Conservation (phyloP, 352 stramenopile genomes). For the Globisporangium solare region DNA sequence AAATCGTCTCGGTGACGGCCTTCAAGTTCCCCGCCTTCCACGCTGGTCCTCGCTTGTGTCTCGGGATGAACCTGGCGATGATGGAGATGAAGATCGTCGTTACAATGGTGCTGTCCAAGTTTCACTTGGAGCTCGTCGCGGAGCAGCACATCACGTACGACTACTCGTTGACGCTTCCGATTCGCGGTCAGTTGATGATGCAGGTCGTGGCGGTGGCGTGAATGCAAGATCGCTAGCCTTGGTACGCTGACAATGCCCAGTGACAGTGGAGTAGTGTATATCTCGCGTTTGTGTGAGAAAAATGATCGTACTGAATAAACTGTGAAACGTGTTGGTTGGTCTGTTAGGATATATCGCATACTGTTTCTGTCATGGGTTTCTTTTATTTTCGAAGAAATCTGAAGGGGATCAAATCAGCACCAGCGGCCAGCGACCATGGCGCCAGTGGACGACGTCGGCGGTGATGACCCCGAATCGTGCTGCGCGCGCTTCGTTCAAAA, state of each 20-base stretch:
- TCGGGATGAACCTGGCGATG: slow-evolving; percentile 44
- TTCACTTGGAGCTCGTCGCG: slow-evolving; percentile 21
- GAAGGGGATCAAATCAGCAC: too few species aligned
- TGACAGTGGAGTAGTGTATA: too few species aligned
- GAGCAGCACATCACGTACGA: slow-evolving; percentile 27
- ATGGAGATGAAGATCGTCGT: slow-evolving; percentile 39
- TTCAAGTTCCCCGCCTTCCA: slow-evolving; percentile 51
- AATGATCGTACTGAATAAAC: too few species aligned
- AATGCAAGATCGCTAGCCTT: neutral
- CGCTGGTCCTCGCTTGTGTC: slow-evolving; percentile 32
- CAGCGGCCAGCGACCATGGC: too few species aligned
- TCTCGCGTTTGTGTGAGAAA: too few species aligned
- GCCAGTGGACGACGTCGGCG: neutral
- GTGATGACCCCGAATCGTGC: neutral
- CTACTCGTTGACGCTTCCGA: slow-evolving; percentile 29
- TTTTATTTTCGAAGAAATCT: too few species aligned
- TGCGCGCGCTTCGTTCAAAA: neutral
- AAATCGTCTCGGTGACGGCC: slow-evolving; percentile 19
- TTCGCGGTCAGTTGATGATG: slow-evolving; percentile 25
- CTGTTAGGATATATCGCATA: too few species aligned
- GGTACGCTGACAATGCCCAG: too few species aligned
- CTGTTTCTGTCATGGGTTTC: too few species aligned
- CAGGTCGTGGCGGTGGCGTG: slow-evolving; percentile 2
- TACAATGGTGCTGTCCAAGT: slow-evolving; percentile 24
- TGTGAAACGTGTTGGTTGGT: too few species aligned